phyloP scores from a whole-genome alignment of 208 protist genomes.

The Trypanosoma theileri region DNA sequence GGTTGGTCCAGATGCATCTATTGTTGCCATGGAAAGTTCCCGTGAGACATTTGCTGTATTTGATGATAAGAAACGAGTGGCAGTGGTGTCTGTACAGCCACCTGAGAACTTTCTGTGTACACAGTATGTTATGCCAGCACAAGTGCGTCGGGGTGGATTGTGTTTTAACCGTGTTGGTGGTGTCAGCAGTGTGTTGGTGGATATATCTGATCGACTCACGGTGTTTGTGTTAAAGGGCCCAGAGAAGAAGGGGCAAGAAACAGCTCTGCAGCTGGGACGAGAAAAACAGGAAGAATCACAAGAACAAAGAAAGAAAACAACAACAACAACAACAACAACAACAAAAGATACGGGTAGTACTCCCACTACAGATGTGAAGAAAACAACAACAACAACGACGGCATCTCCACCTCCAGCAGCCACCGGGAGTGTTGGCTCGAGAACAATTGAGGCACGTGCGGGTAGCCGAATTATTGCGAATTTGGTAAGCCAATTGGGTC shows the following conservation, averaged over 20 bases:
- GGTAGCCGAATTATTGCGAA: slow-evolving; percentile 26
- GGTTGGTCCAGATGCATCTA: slow-evolving; percentile 32
- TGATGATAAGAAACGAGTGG: slow-evolving; percentile 48
- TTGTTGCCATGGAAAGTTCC: slow-evolving; percentile 64
- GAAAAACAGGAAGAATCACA: neutral
- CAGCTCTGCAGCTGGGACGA: neutral
- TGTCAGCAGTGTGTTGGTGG: slow-evolving; percentile 18
- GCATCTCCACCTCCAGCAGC: neutral
- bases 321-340: too few relatives aligned
- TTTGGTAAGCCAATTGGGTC: slow-evolving; percentile 27
- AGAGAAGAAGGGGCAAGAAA: neutral
- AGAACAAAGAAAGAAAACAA: too few relatives aligned
- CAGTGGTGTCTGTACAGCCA: slow-evolving; percentile 38
- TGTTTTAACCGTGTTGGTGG: slow-evolving; percentile 63
- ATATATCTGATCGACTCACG: slow-evolving; percentile 24
- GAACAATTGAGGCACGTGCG: neutral
- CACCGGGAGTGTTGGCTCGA: neutral
- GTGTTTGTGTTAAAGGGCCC: slow-evolving; percentile 19
- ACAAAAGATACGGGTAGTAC: too few relatives aligned
- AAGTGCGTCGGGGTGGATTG: slow-evolving; percentile 45
- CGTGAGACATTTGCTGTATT: slow-evolving; percentile 75
- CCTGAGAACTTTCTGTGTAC: slow-evolving; percentile 31
- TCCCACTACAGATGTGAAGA: neutral
- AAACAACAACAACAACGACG: neutral
- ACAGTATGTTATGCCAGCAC: slow-evolving; percentile 41